Evolutionary conservation across 225 moss, liverwort and hornwort genomes (phyloP).

Genomic region (Asterella californica): DNA sequence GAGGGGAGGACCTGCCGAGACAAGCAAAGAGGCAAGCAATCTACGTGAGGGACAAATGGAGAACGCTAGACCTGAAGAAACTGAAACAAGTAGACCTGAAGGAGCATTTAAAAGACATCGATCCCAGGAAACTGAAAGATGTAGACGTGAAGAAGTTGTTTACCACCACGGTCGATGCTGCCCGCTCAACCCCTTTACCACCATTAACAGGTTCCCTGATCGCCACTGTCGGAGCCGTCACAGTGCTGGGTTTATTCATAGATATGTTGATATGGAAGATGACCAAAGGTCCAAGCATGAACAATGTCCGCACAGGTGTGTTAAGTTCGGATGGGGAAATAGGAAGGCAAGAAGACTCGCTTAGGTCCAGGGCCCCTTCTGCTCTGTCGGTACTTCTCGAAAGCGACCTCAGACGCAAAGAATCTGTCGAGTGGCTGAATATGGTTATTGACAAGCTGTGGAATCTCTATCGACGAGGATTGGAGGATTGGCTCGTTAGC

Average conservation of each 20-base stretch:
- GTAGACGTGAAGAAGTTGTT: conserved; percentile 25
- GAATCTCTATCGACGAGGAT: conserved; percentile 77
- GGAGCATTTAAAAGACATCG: background rate
- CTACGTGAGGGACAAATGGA: conserved; percentile 13
- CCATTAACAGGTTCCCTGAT: conserved; percentile 24
- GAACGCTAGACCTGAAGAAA: conserved; percentile 13
- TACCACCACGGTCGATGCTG: conserved; percentile 19
- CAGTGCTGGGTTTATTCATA: conserved; percentile 22
- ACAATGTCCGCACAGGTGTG: conserved; percentile 4
- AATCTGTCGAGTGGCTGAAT: conserved; percentile 97
- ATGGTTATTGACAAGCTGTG: conserved; percentile 95
- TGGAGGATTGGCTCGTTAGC: conserved; percentile 59
- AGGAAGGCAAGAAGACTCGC: conserved; percentile 4
- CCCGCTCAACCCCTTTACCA: conserved; percentile 20
- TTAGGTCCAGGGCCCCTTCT: conserved; percentile 48
- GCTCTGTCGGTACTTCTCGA: conserved; percentile 76
- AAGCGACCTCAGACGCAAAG: conserved; percentile 71
- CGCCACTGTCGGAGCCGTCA: conserved; percentile 17
- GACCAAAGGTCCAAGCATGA: conserved; percentile 11
- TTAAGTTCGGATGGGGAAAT: background rate
- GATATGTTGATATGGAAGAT: conserved; percentile 36
- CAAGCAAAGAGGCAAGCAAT: conserved; percentile 20
- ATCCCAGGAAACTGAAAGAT: conserved; percentile 11
- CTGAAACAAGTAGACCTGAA: conserved; percentile 3
- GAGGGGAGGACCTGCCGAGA: conserved; percentile 1